phyloP scores from a whole-genome alignment of 495 filamentous ascomycete species.

The Sphaerosporella brunnea region DNA sequence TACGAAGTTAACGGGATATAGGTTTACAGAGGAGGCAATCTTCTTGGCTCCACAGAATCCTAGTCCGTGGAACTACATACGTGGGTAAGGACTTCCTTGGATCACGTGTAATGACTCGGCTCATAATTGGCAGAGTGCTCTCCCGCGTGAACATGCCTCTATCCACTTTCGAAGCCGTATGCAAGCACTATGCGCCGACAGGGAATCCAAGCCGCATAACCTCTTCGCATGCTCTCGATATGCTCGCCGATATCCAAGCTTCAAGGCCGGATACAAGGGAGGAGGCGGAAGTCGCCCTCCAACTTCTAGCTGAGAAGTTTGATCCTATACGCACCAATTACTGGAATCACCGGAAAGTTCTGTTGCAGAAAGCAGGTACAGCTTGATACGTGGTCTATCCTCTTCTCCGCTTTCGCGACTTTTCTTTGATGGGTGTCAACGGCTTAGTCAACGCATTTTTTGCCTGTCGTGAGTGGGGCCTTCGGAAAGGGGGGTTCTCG shows the following conservation, averaged over 20 bases:
- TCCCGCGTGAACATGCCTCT: slow-evolving; percentile 14
- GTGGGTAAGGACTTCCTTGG: slow-evolving; percentile 33
- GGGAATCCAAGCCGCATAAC: slow-evolving; percentile 33
- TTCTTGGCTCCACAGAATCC: slow-evolving; percentile 75
- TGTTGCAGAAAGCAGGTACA: slow-evolving; percentile 10
- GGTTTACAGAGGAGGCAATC: slow-evolving; percentile 46
- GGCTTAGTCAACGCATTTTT: too few relatives aligned
- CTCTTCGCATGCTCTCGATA: slow-evolving; percentile 76
- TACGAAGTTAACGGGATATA: slow-evolving; percentile 4
- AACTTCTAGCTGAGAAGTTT: slow-evolving; percentile 62
- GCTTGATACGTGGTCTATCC: too few relatives aligned
- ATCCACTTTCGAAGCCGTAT: slow-evolving; percentile 16
- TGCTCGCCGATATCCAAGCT: slow-evolving; percentile 65
- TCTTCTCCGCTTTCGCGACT: too few relatives aligned
- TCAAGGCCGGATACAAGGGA: slow-evolving; percentile 38
- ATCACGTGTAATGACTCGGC: background rate
- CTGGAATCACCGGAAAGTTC: slow-evolving; percentile 36
- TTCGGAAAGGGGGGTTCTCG: too few relatives aligned
- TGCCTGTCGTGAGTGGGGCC: too few relatives aligned
- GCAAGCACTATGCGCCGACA: slow-evolving; percentile 19
- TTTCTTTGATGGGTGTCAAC: too few relatives aligned
- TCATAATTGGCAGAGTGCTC: slow-evolving; percentile 7
- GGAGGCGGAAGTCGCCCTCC: slow-evolving; percentile 45
- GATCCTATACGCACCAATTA: slow-evolving; percentile 83
- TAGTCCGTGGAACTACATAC: slow-evolving; percentile 79